Evolutionary conservation across 164 flowering plant genomes (phyloP).

Genomic region (Magnolia kwangsiensis): DNA sequence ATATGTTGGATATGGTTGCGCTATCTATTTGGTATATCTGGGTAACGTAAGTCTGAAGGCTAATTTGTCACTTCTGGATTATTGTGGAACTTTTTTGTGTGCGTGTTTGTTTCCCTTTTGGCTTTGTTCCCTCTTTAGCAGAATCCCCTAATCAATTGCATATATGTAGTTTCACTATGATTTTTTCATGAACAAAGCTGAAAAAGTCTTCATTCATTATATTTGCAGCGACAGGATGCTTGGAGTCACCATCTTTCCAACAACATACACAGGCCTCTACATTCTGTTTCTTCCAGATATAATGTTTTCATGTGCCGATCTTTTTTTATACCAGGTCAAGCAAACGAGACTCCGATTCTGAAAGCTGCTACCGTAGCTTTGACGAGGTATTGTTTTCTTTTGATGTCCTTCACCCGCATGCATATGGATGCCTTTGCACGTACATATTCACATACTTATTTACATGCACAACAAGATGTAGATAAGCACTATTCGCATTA

Average conservation of each 20-base stretch:
- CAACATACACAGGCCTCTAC: conserved; percentile 23
- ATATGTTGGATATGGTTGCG: background rate
- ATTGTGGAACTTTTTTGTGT: background rate
- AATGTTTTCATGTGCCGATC: conserved; percentile 50
- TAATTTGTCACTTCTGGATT: background rate
- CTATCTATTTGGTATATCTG: background rate
- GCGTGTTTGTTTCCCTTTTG: background rate
- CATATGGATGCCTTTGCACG: background rate
- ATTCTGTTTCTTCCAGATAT: conserved; percentile 25
- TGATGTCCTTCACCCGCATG: background rate
- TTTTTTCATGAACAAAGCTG: background rate
- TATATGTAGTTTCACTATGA: background rate
- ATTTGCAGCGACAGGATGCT: conserved; percentile 37
- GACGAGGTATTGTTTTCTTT: conserved; percentile 5
- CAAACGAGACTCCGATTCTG: conserved; percentile 33
- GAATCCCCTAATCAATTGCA: background rate
- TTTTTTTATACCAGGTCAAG: conserved; percentile 36
- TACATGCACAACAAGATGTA: too few species aligned
- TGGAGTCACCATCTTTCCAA: conserved; percentile 39
- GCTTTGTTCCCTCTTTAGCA: background rate
- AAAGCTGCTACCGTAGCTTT: conserved; percentile 12
- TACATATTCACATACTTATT: background rate
- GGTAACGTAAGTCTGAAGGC: background rate
- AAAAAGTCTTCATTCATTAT: background rate
- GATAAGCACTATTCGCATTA: too few species aligned